phyloP scores from a whole-genome alignment of 2,329 filamentous ascomycete genomes.

The Neonectria coccinea region DNA sequence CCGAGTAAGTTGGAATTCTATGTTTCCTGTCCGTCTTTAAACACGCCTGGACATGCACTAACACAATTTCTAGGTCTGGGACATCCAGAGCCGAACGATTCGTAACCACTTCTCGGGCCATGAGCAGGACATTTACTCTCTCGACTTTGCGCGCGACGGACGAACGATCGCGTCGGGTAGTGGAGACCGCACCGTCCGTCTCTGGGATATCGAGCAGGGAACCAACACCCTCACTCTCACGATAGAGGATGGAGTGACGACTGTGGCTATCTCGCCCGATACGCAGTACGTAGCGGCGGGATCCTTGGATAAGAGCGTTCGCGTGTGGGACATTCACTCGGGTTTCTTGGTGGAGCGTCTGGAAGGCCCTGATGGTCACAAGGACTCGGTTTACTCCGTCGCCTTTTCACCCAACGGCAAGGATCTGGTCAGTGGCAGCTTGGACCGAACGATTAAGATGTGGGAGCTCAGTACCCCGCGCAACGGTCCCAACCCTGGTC shows the following conservation, averaged over 20 bases:
- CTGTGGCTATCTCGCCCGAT: slow-evolving; percentile 96
- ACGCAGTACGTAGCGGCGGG: slow-evolving; percentile 94
- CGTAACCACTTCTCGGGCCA: slow-evolving; percentile 95
- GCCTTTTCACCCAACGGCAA: slow-evolving; percentile 95
- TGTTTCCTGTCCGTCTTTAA: background rate
- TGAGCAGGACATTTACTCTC: slow-evolving; percentile 97
- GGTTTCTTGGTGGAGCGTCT: slow-evolving; percentile 91
- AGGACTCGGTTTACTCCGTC: slow-evolving; percentile 96
- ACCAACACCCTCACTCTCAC: slow-evolving; percentile 85
- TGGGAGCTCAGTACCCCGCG: slow-evolving; percentile 88
- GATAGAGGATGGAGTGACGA: slow-evolving; percentile 97
- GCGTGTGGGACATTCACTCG: slow-evolving; percentile 92
- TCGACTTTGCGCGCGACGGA: slow-evolving; percentile 94
- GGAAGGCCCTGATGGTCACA: slow-evolving; percentile 93
- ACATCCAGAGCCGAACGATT: slow-evolving; percentile 85
- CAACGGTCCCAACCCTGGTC: slow-evolving; percentile 72
- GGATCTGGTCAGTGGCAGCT: slow-evolving; percentile 91
- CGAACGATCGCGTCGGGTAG: slow-evolving; percentile 95
- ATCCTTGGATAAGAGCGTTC: slow-evolving; percentile 96
- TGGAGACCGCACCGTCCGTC: slow-evolving; percentile 91
- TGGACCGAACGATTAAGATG: slow-evolving; percentile 99
- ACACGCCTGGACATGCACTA: slow-evolving; percentile 15
- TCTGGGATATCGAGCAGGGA: slow-evolving; percentile 94
- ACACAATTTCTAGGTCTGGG: slow-evolving; percentile 81
- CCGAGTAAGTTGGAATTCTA: slow-evolving; percentile 69